Conservation (phyloP, 140 eudicot genomes). For the Flaveria floridana region DNA sequence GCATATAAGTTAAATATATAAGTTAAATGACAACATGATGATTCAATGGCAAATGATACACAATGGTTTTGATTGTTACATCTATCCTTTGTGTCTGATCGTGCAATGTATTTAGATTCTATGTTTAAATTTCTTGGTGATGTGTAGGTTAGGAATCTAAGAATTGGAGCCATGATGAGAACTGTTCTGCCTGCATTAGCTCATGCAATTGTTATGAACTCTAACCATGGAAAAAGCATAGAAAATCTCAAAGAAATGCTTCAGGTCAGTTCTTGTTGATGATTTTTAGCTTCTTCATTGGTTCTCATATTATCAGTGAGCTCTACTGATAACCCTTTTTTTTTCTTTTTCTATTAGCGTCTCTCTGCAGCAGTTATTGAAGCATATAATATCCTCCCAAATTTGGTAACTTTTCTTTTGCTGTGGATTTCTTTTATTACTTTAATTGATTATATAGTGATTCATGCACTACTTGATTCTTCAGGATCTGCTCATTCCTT, state of each 20-base stretch:
- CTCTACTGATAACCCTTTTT: conserved; percentile 21
- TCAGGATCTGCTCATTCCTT: conserved; percentile 84
- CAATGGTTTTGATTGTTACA: background rate
- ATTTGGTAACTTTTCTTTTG: conserved; percentile 54
- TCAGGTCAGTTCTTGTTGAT: conserved; percentile 58
- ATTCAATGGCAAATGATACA: background rate
- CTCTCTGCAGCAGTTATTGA: conserved; percentile 75
- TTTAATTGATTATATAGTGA: conserved; percentile 10
- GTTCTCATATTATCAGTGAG: background rate
- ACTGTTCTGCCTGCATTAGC: conserved; percentile 94
- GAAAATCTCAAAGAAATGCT: conserved; percentile 56
- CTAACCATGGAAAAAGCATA: conserved; percentile 32
- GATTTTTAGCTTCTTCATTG: background rate
- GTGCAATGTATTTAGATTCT: background rate
- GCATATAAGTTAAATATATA: background rate
- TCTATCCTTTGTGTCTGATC: conserved; percentile 21
- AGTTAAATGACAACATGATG: background rate
- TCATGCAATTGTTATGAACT: conserved; percentile 75
- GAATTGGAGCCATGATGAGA: conserved; percentile 99
- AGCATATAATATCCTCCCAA: conserved; percentile 86
- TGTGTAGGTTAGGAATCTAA: conserved; percentile 80
- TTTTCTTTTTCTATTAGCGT: conserved; percentile 40
- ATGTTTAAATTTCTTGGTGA: conserved; percentile 20
- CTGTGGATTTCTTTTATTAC: conserved; percentile 1
- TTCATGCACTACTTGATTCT: conserved; percentile 13